Conservation (phyloP, 257 asterid genomes). For the Hygrophila difformis region DNA sequence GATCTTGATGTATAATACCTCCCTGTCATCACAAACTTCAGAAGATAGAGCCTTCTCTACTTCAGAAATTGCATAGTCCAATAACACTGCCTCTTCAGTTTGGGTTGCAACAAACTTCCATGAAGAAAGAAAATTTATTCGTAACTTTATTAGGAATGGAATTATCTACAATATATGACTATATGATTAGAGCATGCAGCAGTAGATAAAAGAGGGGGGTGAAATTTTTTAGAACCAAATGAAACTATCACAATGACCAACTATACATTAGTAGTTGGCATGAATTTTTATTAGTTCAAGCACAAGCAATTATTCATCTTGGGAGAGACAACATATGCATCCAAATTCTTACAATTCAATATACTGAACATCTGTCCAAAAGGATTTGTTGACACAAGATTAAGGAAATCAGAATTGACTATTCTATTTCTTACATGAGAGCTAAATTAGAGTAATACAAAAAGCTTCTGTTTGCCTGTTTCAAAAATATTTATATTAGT, state of each 20-base stretch:
- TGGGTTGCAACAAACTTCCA: conserved; percentile 73
- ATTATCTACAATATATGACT: conserved; percentile 9
- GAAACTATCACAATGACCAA: conserved; percentile 3
- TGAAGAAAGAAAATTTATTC: conserved; percentile 23
- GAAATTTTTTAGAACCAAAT: conserved; percentile 3
- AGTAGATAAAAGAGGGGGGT: conserved; percentile 4
- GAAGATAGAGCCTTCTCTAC: conserved; percentile 46
- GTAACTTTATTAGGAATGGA: conserved; percentile 19
- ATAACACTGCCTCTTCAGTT: conserved; percentile 35
- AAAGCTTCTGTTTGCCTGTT: too few relatives aligned
- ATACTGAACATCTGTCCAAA: conserved; percentile 5
- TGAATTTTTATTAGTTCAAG: background rate
- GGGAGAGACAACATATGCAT: background rate
- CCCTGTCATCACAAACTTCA: conserved; percentile 44
- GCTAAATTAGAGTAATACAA: conserved; percentile 1
- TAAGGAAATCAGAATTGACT: conserved; percentile 1
- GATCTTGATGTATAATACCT: conserved; percentile 54
- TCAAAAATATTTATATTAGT: too few relatives aligned
- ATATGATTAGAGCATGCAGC: conserved; percentile 11
- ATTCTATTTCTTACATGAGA: conserved; percentile 1
- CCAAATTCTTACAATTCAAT: conserved; percentile 3
- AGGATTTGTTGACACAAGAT: background rate
- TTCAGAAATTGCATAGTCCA: conserved; percentile 59
- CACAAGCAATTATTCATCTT: background rate
- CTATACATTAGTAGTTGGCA: conserved; percentile 1